Percentiles rank a stretch among this genome's conserved stretches.
Conservation (phyloP, 176 grass and related monocot species). For the Oryza officinalis region DNA sequence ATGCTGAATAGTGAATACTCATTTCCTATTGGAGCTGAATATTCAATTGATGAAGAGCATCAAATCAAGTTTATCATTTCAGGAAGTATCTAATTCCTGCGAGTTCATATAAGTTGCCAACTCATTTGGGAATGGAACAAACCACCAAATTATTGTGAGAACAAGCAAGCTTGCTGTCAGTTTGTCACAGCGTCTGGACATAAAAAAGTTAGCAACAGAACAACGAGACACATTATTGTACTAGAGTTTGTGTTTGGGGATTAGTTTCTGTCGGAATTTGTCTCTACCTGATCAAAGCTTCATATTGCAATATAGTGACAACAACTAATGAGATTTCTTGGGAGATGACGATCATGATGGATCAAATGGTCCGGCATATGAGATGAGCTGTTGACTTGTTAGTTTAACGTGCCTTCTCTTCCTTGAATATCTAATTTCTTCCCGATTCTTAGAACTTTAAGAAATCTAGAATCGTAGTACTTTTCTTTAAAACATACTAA, state of each 20-base stretch:
- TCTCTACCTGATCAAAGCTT: not conserved
- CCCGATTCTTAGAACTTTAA: not conserved
- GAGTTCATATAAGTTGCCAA: constrained; percentile 14
- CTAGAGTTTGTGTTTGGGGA: not conserved
- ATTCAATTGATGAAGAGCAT: not conserved
- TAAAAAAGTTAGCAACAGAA: not conserved
- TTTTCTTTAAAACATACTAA: not conserved
- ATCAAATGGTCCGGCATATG: not conserved
- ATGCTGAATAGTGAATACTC: not conserved
- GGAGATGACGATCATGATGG: not conserved
- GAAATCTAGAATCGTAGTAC: not conserved
- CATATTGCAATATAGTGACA: not conserved
- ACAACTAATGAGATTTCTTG: not conserved
- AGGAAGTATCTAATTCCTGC: not conserved
- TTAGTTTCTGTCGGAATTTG: not conserved
- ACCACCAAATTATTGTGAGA: constrained; percentile 17
- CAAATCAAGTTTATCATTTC: constrained; percentile 7
- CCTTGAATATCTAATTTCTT: not conserved
- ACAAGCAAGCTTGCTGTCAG: constrained; percentile 15
- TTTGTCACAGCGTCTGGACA: not conserved
- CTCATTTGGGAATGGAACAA: constrained; percentile 29
- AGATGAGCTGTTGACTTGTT: not conserved
- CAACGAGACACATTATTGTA: not conserved
- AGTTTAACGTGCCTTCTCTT: not conserved
- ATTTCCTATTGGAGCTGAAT: not conserved